Base-by-base conservation (phyloP, 345 rosid genomes). In the Reutealis trisperma region DNA sequence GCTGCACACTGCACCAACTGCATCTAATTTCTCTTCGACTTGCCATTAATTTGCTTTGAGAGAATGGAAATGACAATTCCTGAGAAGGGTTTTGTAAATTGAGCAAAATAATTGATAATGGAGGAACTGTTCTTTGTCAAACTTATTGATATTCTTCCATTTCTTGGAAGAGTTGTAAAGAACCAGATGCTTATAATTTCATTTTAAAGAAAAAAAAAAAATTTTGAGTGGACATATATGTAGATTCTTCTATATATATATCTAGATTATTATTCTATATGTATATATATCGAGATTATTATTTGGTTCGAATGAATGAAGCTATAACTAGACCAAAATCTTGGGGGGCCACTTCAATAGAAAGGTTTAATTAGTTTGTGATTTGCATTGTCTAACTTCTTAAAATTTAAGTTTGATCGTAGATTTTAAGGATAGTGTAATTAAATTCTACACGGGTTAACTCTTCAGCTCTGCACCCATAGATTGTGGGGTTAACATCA, bases 1-100 rank as follows among this genome's bases (percentile, higher is more conserved):
- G 88, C 63, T 82, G 74, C 81, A 73, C 73, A 11, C 88, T 82
- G 61, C 97, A 91, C 52, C 84, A 75, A 25, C 83, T 70, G 83
- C 98, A 92, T 51, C 79, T 77, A 47, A 47, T 51, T 73, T 85
- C 86, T 57, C 71, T 85, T 70, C 85, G 82, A 64, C 82, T 76
- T 54, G 86, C 78, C 89, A 87, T 90, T 68, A 41, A 67, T n/a
- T 24, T 67, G 34, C 37, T 52, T 51, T 51, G 24, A 70, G 37
- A 52, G 22, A 8, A 61, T 47, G 45, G 30, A 54, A 32, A 71
- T 71, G 74, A 32, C n/a, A 34, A 70, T 30, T 52, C 32, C 18
- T 32, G 41, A 30, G 16, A 52, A 51, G 22, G 59, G n/a, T 54
- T 54, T 54, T 54, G n/a, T 54, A 16, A 44, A 4, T 8, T n/a